Conservation (phyloP, 2,329 filamentous ascomycete species). For the Exophiala spinifera region DNA sequence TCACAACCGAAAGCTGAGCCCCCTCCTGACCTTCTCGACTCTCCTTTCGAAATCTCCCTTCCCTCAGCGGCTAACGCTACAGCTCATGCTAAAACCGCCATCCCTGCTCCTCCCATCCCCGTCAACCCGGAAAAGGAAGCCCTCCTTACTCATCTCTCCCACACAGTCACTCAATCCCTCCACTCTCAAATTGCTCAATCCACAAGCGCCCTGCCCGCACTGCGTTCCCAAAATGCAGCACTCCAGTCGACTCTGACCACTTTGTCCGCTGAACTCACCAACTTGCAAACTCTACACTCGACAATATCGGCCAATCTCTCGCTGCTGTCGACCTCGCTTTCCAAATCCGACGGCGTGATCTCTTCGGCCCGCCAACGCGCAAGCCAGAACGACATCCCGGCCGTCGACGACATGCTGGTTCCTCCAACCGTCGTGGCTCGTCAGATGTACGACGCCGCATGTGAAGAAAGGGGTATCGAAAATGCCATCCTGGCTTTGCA, state of each 20-base stretch:
- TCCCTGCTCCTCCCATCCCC: constrained; percentile 78
- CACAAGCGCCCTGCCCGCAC: constrained; percentile 67
- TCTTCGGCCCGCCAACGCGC: constrained; percentile 63
- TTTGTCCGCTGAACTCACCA: constrained; percentile 70
- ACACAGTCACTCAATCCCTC: constrained; percentile 66
- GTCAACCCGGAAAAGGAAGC: constrained; percentile 95
- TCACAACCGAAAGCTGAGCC: constrained; percentile 33
- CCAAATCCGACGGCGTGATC: constrained; percentile 75
- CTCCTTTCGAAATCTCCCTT: constrained; percentile 59
- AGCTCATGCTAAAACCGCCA: constrained; percentile 46
- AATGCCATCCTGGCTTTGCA: constrained; percentile 73
- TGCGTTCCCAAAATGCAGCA: constrained; percentile 75
- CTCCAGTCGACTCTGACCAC: constrained; percentile 67
- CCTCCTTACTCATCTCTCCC: constrained; percentile 72
- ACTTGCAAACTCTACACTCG: constrained; percentile 67
- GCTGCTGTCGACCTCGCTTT: constrained; percentile 73
- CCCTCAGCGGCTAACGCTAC: constrained; percentile 37
- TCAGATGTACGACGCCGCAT: constrained; percentile 84
- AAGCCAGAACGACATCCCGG: constrained; percentile 56
- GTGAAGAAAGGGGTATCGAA: constrained; percentile 81
- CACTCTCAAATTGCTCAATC: constrained; percentile 69
- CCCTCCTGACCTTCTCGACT: constrained; percentile 59
- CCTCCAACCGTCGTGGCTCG: constrained; percentile 89
- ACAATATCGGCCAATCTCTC: constrained; percentile 73
- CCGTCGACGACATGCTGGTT: constrained; percentile 88